A percentile compares a stretch with the other conserved stretches of the same genome.
Evolutionary conservation across 2,329 filamentous ascomycete genomes (phyloP).

Genomic region (Rutstroemia sp.): DNA sequence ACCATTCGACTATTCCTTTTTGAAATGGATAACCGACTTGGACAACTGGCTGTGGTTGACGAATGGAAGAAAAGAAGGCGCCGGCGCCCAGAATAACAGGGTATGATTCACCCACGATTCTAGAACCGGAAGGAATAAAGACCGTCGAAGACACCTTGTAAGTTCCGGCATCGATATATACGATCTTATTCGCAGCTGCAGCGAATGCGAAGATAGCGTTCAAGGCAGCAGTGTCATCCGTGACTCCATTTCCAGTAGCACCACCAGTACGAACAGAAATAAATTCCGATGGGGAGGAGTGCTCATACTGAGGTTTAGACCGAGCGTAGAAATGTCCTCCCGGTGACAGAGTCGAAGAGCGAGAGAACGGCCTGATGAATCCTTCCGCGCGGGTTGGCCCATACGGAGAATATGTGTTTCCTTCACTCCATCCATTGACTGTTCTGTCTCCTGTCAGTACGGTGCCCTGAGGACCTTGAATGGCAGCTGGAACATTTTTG

Average conservation of each 20-base stretch:
- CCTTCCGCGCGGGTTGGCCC: conserved; percentile 37
- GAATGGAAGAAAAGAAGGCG: conserved; percentile 35
- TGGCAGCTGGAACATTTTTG: conserved; percentile 2
- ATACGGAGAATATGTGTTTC: conserved; percentile 45
- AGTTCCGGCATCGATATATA: conserved; percentile 50
- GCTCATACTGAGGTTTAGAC: conserved; percentile 48
- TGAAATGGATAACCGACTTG: conserved; percentile 50
- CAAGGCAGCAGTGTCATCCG: conserved; percentile 53
- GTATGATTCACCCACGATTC: conserved; percentile 36
- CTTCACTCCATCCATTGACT: conserved; percentile 7
- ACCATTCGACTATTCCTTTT: conserved; percentile 52
- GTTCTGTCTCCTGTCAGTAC: conserved; percentile 7
- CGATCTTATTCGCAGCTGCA: conserved; percentile 38
- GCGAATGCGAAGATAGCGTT: conserved; percentile 48
- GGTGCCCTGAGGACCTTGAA: conserved; percentile 31
- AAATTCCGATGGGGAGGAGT: conserved; percentile 32
- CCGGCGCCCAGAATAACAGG: conserved; percentile 35
- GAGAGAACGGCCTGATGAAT: conserved; percentile 32
- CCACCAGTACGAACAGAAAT: conserved; percentile 35
- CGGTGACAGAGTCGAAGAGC: background rate
- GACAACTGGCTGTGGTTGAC: conserved; percentile 40
- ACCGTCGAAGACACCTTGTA: conserved; percentile 45
- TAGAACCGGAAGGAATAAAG: conserved; percentile 36
- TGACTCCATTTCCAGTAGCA: conserved; percentile 44
- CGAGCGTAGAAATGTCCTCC: conserved; percentile 36